Base-by-base conservation (phyloP, 139 green algal species). In the Chlamydomonas urium region DNA sequence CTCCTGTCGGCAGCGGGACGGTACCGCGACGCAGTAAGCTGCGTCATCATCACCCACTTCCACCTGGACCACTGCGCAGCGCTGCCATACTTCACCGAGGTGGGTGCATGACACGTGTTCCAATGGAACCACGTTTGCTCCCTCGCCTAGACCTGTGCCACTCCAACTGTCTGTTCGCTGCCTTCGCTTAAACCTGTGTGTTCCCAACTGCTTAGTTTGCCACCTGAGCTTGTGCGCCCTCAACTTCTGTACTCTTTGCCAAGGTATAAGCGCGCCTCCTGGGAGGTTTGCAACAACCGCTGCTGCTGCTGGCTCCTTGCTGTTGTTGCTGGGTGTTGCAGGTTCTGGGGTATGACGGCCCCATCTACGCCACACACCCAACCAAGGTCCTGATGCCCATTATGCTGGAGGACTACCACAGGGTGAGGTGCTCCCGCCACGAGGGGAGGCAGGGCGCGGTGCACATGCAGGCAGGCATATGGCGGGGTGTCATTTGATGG, bases 371-470 rank as follows among this genome's bases (percentile, higher is more conserved):
- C 81, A 93, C 88, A 21, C 83, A 87, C 63, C 85, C 88, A 60
- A 93, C 88, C 31, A 76, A 77, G n/a, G 84, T 82, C n/a, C 80
- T 93, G 17, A 73, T 78, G 31, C 86, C 86, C 0, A 70, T 93
- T 35, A 89, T 93, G 81, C 79, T 93, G 58, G 81, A 90, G 31
- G 88, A 93, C 75, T 93, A 87, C 67, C 79, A 85, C 45, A 86
- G 82, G 75, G 79, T 85, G 31, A 50, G 33, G n/a, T n/a, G n/a
- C 17, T 10, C 10, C 42, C 14, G 42, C 14, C 14, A 50, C n/a
- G n/a, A 50, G 42, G 50, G 19, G 4, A 10, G 50, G 23, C 17
- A 47, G 29, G 32, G 47, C n/a, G n/a, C n/a, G n/a, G n/a, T n/a
- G n/a, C n/a, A n/a, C n/a, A n/a, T n/a, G n/a, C n/a, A n/a, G n/a